phyloP scores from a whole-genome alignment of 495 filamentous ascomycete species.

The Xylaria scruposa region DNA sequence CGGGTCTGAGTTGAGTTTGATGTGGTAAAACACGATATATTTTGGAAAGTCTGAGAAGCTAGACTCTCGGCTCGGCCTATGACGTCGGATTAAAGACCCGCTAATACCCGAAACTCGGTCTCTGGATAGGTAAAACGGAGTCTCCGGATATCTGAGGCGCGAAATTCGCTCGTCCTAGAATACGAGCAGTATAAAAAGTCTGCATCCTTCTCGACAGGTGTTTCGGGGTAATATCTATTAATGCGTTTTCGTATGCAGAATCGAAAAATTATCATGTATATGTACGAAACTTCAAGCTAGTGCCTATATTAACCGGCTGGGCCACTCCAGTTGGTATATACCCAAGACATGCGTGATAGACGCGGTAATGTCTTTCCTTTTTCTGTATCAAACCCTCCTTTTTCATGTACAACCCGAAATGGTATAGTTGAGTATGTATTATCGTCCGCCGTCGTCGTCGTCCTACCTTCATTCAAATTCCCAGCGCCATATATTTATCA shows the following conservation, averaged over 20 bases:
- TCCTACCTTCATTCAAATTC: conserved; percentile 3
- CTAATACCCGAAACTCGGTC: conserved; percentile 20
- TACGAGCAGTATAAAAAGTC: conserved; percentile 8
- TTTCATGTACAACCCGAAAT: conserved; percentile 1
- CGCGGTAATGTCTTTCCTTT: conserved; percentile 9
- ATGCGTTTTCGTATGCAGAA: not conserved
- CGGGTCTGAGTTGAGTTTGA: not conserved
- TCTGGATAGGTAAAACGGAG: not conserved
- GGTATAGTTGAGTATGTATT: not conserved
- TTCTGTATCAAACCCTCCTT: not conserved
- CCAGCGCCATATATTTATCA: conserved; percentile 7
- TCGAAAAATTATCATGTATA: conserved; percentile 22
- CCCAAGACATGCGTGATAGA: conserved; percentile 3
- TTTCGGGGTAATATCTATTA: not conserved
- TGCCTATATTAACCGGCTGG: conserved; percentile 7
- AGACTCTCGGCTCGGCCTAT: conserved; percentile 20
- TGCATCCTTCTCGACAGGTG: not conserved
- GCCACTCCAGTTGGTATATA: not conserved
- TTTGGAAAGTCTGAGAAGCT: not conserved
- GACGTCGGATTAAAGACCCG: conserved; percentile 25
- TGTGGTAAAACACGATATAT: not conserved
- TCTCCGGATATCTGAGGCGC: not conserved
- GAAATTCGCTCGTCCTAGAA: conserved; percentile 11
- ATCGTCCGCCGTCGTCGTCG: not conserved
- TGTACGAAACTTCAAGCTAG: conserved; percentile 25